phyloP scores from a whole-genome alignment of 495 filamentous ascomycete species.

The Penicillium cosmopolitanum region DNA sequence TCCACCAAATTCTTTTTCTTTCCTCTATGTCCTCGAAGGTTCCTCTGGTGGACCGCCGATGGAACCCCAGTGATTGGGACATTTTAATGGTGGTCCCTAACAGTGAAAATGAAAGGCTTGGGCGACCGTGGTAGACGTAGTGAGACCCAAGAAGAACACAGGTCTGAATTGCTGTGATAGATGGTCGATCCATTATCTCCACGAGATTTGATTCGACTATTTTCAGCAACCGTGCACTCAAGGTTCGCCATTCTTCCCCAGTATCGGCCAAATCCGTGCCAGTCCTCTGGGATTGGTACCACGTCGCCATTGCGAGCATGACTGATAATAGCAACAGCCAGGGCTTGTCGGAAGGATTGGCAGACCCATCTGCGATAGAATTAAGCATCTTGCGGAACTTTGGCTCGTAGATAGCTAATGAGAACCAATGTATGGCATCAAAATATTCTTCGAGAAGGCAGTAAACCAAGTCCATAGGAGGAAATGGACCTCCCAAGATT shows the following conservation, averaged over 20 bases:
- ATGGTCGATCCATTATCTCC: conserved; percentile 40
- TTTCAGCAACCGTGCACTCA: conserved; percentile 22
- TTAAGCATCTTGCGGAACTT: conserved; percentile 32
- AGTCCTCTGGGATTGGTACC: conserved; percentile 35
- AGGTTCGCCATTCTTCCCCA: conserved; percentile 18
- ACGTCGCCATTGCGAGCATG: conserved; percentile 36
- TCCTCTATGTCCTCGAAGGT: conserved; percentile 34
- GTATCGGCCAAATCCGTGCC: not conserved
- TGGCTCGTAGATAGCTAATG: conserved; percentile 34
- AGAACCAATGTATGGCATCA: conserved; percentile 41
- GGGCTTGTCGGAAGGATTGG: conserved; percentile 28
- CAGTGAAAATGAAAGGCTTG: conserved; percentile 38
- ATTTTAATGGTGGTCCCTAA: conserved; percentile 41
- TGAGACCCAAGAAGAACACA: conserved; percentile 40
- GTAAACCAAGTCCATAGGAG: conserved; percentile 22
- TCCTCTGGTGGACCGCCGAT: conserved; percentile 26
- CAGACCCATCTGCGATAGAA: conserved; percentile 32
- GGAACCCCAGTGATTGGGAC: conserved; percentile 38
- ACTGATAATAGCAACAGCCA: conserved; percentile 34
- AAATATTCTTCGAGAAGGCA: conserved; percentile 37
- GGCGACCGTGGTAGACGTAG: conserved; percentile 40
- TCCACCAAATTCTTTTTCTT: conserved; percentile 42
- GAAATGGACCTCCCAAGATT: conserved; percentile 22
- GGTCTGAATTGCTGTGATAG: conserved; percentile 32
- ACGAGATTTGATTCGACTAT: conserved; percentile 29